phyloP scores from a whole-genome alignment of 2,329 filamentous ascomycete species.

The Anisogramma anomala region DNA sequence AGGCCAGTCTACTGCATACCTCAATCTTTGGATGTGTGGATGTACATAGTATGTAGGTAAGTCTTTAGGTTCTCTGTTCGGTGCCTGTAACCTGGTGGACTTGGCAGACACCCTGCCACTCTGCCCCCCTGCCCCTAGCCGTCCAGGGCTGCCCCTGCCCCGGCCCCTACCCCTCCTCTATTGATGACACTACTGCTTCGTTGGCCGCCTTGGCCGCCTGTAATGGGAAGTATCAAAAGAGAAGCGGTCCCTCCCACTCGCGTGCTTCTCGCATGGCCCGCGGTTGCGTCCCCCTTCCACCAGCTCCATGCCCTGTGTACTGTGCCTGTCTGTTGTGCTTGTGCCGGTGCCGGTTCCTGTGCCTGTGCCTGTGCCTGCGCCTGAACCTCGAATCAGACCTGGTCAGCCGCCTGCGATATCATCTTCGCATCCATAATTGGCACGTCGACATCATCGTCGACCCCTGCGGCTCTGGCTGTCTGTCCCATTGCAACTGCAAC shows the following conservation, averaged over 20 bases:
- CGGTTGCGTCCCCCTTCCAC: background rate
- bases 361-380: background rate
- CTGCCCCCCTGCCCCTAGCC: no score
- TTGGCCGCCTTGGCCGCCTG: no score
- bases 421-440: constrained; percentile 5
- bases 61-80: no score
- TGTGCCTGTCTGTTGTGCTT: background rate
- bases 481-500: background rate
- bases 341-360: background rate
- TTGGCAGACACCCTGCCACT: no score
- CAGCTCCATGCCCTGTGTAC: background rate
- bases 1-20: no score
- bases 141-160: no score
- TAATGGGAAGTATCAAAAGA: no score
- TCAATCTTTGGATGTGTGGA: no score
- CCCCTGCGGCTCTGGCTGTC: background rate
- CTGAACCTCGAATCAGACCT: constrained; percentile 6
- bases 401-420: constrained; percentile 9
- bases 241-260: background rate
- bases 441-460: constrained; percentile 6
- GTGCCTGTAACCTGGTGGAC: no score
- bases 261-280: background rate
- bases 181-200: no score
- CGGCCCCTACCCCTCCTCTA: no score
- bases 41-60: no score